These are phyloP conservation scores for Leccinum subgranulosum DNA, from an alignment of 768 basidiomycete genomes.

Conservation along the genomic window DNA sequence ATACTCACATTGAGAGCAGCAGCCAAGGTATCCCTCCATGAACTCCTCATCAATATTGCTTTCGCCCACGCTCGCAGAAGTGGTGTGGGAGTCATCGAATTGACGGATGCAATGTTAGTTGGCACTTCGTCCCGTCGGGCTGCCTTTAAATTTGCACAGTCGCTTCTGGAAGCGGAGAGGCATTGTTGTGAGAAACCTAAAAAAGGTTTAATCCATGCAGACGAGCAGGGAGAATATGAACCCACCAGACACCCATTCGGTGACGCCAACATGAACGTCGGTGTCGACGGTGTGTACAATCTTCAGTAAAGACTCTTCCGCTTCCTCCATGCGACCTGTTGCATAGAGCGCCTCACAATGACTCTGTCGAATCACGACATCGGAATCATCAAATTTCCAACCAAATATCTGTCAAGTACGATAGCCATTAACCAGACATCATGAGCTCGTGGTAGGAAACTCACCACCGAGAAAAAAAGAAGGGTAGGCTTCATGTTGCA, in stretches of 20 bases:
- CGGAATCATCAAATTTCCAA: background rate
- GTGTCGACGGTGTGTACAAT: background rate
- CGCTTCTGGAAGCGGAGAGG: background rate
- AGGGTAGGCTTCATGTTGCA: background rate
- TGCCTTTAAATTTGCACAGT: background rate
- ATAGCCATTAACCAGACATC: background rate
- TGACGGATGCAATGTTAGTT: background rate
- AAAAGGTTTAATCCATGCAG: background rate
- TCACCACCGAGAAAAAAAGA: background rate
- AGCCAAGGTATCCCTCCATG: background rate
- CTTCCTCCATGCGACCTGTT: background rate
- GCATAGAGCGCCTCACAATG: background rate
- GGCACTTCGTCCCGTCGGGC: background rate
- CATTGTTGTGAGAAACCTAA: background rate
- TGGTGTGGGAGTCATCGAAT: background rate
- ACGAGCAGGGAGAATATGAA: background rate
- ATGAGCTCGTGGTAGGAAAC: background rate
- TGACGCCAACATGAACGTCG: background rate
- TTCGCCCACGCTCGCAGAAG: background rate
- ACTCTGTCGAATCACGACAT: background rate
- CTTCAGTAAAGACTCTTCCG: background rate
- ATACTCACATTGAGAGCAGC: background rate
- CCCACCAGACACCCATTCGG: background rate
- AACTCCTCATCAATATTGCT: background rate
- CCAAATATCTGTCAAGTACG: background rate